A percentile compares a stretch with the other conserved stretches of the same genome.
Conservation (phyloP, 352 stramenopile species). For the Globisporangium orthogonon region DNA sequence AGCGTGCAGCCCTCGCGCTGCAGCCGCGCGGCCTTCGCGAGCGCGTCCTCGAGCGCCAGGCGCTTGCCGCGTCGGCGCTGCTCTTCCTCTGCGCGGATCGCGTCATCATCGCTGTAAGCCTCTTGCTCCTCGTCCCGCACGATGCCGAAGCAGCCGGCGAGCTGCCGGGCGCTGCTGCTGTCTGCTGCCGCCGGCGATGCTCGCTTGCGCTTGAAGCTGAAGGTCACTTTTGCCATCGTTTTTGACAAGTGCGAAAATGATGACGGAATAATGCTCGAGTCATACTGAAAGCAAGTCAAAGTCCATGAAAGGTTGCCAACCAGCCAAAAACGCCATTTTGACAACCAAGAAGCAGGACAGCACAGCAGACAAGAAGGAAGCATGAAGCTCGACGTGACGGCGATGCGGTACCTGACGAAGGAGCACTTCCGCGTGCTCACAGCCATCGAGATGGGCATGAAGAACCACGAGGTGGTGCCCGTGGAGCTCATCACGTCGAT, state of each 20-base stretch:
- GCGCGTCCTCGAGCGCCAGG: slow-evolving; percentile 45
- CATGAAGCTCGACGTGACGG: slow-evolving; percentile 93
- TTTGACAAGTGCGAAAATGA: neutral
- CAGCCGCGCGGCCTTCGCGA: slow-evolving; percentile 48
- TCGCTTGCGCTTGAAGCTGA: slow-evolving; percentile 25
- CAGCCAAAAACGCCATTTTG: slow-evolving; percentile 1
- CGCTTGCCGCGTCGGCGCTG: neutral
- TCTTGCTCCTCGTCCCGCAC: slow-evolving; percentile 9
- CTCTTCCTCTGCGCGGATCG: neutral
- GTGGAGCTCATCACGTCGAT: slow-evolving; percentile 95
- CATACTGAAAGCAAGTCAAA: neutral
- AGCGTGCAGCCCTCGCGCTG: slow-evolving; percentile 76
- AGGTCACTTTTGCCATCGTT: slow-evolving; percentile 19
- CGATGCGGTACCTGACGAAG: slow-evolving; percentile 91
- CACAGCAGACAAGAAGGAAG: slow-evolving; percentile 1
- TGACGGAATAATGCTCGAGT: neutral
- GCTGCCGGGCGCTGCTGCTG: neutral
- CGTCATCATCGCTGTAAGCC: neutral
- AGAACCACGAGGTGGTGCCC: slow-evolving; percentile 98
- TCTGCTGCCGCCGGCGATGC: neutral
- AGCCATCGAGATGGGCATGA: slow-evolving; percentile 98
- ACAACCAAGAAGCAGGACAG: slow-evolving; percentile 2
- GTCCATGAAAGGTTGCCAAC: neutral
- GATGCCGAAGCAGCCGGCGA: slow-evolving; percentile 7
- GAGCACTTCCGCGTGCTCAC: slow-evolving; percentile 98